A percentile compares a stretch with the other conserved stretches of the same genome.
phyloP scores from a whole-genome alignment of 192 early-diverging fungal species.

The Entrophospora sp. region DNA sequence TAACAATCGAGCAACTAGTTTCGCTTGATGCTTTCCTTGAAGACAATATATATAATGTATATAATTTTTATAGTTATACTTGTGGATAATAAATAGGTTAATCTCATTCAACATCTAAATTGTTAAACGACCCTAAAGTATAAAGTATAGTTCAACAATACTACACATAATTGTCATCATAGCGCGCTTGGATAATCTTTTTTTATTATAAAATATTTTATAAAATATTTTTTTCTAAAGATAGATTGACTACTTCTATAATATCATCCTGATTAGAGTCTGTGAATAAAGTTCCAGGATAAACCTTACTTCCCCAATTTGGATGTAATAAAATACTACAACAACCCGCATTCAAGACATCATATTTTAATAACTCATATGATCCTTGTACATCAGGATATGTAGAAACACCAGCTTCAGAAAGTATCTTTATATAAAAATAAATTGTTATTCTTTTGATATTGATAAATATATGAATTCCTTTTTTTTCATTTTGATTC shows the following conservation, averaged over 20 bases:
- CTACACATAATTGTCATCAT: too few relatives aligned
- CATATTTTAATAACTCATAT: slow-evolving; percentile 65
- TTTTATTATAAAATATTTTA: slow-evolving; percentile 36
- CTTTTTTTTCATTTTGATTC: not conserved
- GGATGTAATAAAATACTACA: slow-evolving; percentile 84
- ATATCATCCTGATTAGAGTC: slow-evolving; percentile 55
- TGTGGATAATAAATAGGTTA: too few relatives aligned
- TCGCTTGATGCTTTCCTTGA: too few relatives aligned
- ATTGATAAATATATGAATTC: not conserved
- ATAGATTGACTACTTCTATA: slow-evolving; percentile 22
- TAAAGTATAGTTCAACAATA: too few relatives aligned
- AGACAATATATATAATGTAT: too few relatives aligned
- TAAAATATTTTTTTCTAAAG: slow-evolving; percentile 53
- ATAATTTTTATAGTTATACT: too few relatives aligned
- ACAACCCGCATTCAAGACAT: slow-evolving; percentile 67
- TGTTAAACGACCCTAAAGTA: too few relatives aligned
- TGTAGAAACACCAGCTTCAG: slow-evolving; percentile 57
- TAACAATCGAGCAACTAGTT: too few relatives aligned
- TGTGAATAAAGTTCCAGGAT: slow-evolving; percentile 83
- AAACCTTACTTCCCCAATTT: slow-evolving; percentile 80
- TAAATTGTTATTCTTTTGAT: not conserved
- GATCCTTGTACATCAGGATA: slow-evolving; percentile 89
- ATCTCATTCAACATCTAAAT: too few relatives aligned
- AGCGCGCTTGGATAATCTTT: too few relatives aligned
- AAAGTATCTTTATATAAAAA: slow-evolving; percentile 40